Percentiles rank a stretch among this genome's conserved stretches.
phyloP scores from a whole-genome alignment of 2,329 filamentous ascomycete species.

The Exophiala xenobiotica region DNA sequence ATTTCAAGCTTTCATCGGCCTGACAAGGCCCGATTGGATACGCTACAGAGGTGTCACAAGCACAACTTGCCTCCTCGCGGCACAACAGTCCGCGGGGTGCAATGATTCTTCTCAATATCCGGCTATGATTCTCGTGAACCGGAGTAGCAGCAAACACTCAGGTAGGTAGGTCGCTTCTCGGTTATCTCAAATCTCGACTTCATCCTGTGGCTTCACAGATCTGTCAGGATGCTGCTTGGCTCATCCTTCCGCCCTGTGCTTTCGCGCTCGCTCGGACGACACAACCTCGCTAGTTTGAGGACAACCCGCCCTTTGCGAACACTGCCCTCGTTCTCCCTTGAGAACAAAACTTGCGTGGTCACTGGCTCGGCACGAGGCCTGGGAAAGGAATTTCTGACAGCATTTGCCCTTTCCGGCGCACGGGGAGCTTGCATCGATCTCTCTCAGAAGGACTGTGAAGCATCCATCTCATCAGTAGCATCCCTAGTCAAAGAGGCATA shows the following conservation, averaged over 20 bases:
- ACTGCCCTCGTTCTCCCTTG: slow-evolving; percentile 29
- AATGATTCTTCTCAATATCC: too few species aligned
- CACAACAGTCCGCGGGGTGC: too few species aligned
- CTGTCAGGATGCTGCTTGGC: slow-evolving; percentile 6
- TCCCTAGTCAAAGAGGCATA: slow-evolving; percentile 29
- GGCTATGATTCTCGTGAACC: too few species aligned
- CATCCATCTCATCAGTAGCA: slow-evolving; percentile 35
- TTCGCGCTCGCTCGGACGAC: not conserved
- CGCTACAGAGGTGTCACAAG: not conserved
- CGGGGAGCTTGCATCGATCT: slow-evolving; percentile 38
- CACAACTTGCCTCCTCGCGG: not conserved
- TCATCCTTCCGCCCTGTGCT: not conserved
- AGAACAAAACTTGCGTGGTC: slow-evolving; percentile 30
- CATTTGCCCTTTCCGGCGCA: slow-evolving; percentile 34
- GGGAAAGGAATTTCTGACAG: slow-evolving; percentile 35
- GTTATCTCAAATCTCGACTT: too few species aligned
- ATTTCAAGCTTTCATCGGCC: not conserved
- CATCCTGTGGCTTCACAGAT: too few species aligned
- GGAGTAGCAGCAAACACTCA: too few species aligned
- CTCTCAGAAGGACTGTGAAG: slow-evolving; percentile 28
- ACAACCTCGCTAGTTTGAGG: not conserved
- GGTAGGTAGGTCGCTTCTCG: too few species aligned
- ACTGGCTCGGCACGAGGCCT: slow-evolving; percentile 32
- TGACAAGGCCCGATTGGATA: not conserved
- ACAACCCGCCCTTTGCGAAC: slow-evolving; percentile 16